Conservation (phyloP, 345 rosid species). For the Dipteronia dyeriana region DNA sequence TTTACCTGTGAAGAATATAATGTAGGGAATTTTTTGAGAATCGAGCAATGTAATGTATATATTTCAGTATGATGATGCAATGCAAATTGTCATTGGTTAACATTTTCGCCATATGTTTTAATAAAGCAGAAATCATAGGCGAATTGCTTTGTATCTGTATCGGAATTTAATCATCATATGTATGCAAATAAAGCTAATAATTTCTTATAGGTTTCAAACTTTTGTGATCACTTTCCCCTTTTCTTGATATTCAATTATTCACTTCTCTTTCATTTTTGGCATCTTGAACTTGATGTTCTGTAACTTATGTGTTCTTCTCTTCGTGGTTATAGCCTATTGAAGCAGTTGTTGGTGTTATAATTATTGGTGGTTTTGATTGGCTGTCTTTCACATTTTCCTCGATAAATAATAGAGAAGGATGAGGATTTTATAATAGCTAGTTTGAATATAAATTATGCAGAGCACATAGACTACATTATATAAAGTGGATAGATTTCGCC, state of each 20-base stretch:
- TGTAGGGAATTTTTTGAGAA: conserved; percentile 10
- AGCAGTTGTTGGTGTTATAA: not conserved
- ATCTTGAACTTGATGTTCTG: not conserved
- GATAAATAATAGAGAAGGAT: not conserved
- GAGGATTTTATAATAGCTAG: conserved; percentile 9
- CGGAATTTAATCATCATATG: not conserved
- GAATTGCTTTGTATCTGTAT: conserved; percentile 1
- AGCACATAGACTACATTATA: not conserved
- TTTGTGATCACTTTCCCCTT: not conserved
- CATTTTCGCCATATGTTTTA: not conserved
- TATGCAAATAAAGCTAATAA: not conserved
- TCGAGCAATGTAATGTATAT: conserved; percentile 5
- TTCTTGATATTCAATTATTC: not conserved
- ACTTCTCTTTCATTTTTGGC: not conserved
- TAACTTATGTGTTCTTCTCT: not conserved
- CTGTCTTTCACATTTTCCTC: not conserved
- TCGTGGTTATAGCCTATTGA: not conserved
- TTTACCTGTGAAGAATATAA: not conserved
- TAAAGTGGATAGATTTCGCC: no score
- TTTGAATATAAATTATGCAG: not conserved
- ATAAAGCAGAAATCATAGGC: not conserved
- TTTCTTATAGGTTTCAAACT: conserved; percentile 1
- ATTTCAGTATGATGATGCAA: conserved; percentile 12
- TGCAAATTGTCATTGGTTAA: not conserved
- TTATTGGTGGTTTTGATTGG: not conserved